These are phyloP conservation scores for Citrus mangshanensis DNA, from an alignment of 345 rosid genomes.

Conservation along the genomic window DNA sequence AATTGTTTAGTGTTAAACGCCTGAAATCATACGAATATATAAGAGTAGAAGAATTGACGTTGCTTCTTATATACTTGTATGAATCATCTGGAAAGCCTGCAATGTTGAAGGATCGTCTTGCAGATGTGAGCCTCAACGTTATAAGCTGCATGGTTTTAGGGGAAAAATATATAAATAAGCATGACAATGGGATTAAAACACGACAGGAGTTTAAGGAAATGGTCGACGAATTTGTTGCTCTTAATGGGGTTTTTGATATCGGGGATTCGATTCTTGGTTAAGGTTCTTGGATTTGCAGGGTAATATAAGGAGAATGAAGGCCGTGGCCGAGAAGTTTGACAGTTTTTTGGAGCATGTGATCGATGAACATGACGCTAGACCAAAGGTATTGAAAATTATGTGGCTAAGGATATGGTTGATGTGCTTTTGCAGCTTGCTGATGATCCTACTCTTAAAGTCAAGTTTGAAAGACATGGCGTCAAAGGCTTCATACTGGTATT, in stretches of 20 bases:
- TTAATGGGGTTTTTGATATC: slow-evolving; percentile 53
- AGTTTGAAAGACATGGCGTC: slow-evolving; percentile 58
- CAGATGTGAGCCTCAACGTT: too few relatives aligned
- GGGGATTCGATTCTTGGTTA: slow-evolving; percentile 68
- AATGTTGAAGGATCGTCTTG: too few relatives aligned
- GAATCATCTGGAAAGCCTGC: too few relatives aligned
- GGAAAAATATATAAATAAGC: too few relatives aligned
- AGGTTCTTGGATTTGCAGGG: slow-evolving; percentile 57
- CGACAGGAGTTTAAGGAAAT: too few relatives aligned
- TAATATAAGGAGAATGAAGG: slow-evolving; percentile 63
- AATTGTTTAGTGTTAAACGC: slow-evolving; percentile 17
- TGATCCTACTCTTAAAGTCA: slow-evolving; percentile 16
- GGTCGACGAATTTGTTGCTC: slow-evolving; percentile 28
- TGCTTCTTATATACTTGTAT: too few relatives aligned
- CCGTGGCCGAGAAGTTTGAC: slow-evolving; percentile 48
- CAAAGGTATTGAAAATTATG: slow-evolving; percentile 31
- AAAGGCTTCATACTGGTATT: slow-evolving; percentile 55
- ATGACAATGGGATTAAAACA: too few relatives aligned
- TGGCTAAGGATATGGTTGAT: slow-evolving; percentile 63
- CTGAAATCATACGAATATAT: too few relatives aligned
- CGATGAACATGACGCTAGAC: slow-evolving; percentile 48
- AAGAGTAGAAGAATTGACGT: too few relatives aligned
- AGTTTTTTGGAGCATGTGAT: slow-evolving; percentile 52
- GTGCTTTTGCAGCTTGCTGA: slow-evolving; percentile 57
- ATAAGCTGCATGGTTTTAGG: too few relatives aligned